A percentile compares a stretch with the other conserved stretches of the same genome.
Evolutionary conservation across 2,329 filamentous ascomycete genomes (phyloP).

Genomic region (Calcarisporium arbuscula): DNA sequence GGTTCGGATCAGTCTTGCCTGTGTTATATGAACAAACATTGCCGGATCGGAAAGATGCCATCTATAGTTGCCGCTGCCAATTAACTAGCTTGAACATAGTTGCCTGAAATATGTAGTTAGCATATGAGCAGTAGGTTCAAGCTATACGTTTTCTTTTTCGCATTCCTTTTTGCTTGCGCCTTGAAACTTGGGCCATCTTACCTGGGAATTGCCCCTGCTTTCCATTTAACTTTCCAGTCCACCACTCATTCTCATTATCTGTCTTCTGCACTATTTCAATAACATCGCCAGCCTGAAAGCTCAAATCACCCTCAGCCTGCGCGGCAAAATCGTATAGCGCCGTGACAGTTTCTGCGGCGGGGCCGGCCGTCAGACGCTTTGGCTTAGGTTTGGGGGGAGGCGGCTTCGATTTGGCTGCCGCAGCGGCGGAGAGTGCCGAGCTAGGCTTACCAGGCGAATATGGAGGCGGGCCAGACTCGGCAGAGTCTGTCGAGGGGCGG

Average conservation of each 20-base stretch:
- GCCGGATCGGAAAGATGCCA: too few relatives aligned
- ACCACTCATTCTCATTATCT: conserved; percentile 96
- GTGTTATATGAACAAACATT: too few relatives aligned
- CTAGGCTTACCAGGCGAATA: conserved; percentile 46
- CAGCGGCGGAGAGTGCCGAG: conserved; percentile 36
- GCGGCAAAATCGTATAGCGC: conserved; percentile 96
- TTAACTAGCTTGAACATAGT: conserved; percentile 40
- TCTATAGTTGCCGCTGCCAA: too few relatives aligned
- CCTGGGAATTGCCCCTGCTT: conserved; percentile 92
- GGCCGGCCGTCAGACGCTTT: conserved; percentile 58
- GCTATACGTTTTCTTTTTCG: too few relatives aligned
- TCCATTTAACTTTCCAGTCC: conserved; percentile 75
- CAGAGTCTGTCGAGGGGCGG: conserved; percentile 31
- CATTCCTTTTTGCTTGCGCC: too few relatives aligned
- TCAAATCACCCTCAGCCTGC: conserved; percentile 88
- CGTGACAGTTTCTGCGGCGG: conserved; percentile 70
- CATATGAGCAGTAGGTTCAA: not conserved
- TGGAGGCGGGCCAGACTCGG: conserved; percentile 59
- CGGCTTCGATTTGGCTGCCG: conserved; percentile 60
- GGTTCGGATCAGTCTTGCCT: too few relatives aligned
- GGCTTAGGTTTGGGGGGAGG: conserved; percentile 75
- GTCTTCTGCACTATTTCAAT: conserved; percentile 84
- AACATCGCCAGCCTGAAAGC: conserved; percentile 76
- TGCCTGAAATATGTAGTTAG: conserved; percentile 32
- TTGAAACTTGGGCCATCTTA: conserved; percentile 36